Evolutionary conservation across 208 protist genomes (phyloP).

Genomic region (Acanthamoeba divionensis): DNA sequence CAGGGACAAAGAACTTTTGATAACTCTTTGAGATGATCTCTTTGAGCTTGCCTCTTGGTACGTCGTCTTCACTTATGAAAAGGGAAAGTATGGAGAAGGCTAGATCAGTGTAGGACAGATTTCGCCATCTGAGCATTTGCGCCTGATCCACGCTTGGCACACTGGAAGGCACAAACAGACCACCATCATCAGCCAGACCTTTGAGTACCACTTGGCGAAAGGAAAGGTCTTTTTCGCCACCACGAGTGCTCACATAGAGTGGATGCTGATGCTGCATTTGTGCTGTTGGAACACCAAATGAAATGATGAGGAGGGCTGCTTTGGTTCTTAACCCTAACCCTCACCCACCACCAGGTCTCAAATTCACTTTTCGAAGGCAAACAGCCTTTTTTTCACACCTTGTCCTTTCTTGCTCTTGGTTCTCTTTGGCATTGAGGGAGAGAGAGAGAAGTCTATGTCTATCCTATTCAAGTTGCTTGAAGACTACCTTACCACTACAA

Average conservation of each 20-base stretch:
- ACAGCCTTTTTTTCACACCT: no score
- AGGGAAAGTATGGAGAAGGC: constrained; percentile 33
- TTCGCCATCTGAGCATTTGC: constrained; percentile 39
- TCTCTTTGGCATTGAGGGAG: no score
- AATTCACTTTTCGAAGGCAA: no score
- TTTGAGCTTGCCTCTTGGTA: constrained; percentile 53
- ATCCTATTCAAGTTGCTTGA: no score
- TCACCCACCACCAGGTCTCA: no score
- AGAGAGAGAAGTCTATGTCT: no score
- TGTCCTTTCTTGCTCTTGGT: no score
- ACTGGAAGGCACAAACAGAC: constrained; percentile 60
- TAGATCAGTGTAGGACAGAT: constrained; percentile 9
- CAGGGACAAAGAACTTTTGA: neutral
- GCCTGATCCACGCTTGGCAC: constrained; percentile 38
- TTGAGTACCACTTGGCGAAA: constrained; percentile 65
- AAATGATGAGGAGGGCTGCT: no score
- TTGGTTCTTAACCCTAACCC: no score
- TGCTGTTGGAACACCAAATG: no score
- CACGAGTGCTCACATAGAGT: constrained; percentile 47
- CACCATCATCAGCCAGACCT: constrained; percentile 64
- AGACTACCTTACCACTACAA: no score
- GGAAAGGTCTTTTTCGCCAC: neutral
- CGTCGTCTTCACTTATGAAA: constrained; percentile 57
- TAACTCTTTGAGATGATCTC: constrained; percentile 57
- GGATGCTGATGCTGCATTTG: no score